Evolutionary conservation across 805 yeast genomes (phyloP).

Genomic region (Candida verbasci): DNA sequence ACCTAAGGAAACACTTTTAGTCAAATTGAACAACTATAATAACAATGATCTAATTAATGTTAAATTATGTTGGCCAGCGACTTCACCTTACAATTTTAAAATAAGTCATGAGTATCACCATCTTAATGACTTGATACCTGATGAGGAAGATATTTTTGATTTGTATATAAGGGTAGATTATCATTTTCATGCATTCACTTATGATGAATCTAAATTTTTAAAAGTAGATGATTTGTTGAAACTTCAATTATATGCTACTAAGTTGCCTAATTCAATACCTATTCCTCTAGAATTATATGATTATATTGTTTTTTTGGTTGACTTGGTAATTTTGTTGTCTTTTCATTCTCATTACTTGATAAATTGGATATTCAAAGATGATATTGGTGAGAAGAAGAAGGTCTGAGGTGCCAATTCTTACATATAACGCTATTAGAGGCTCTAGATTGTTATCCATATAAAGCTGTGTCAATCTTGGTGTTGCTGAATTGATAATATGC

Average conservation of each 20-base stretch:
- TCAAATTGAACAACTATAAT: constrained; percentile 31
- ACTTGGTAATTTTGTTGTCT: constrained; percentile 15
- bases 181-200: constrained; percentile 18
- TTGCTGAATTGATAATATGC: too few relatives aligned
- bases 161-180: constrained; percentile 21
- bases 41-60: constrained; percentile 23
- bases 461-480: too few relatives aligned
- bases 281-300: constrained; percentile 31
- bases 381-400: too few relatives aligned
- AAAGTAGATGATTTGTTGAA: constrained; percentile 10
- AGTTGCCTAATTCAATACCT: constrained; percentile 25
- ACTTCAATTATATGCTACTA: constrained; percentile 24
- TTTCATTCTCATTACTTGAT: constrained; percentile 4
- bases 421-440: too few relatives aligned
- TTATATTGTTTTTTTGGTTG: constrained; percentile 23
- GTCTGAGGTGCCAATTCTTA: too few relatives aligned
- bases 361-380: constrained; percentile 9
- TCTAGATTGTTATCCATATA: too few relatives aligned
- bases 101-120: constrained; percentile 20
- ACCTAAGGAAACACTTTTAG: constrained; percentile 16
- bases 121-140: constrained; percentile 9
- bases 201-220: constrained; percentile 8
- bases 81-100: constrained; percentile 20
- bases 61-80: constrained; percentile 38
- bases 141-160: constrained; percentile 12